These are phyloP conservation scores for Solanum hybrid DNA, from an alignment of 305 asterid species.

Conservation along the genomic window DNA sequence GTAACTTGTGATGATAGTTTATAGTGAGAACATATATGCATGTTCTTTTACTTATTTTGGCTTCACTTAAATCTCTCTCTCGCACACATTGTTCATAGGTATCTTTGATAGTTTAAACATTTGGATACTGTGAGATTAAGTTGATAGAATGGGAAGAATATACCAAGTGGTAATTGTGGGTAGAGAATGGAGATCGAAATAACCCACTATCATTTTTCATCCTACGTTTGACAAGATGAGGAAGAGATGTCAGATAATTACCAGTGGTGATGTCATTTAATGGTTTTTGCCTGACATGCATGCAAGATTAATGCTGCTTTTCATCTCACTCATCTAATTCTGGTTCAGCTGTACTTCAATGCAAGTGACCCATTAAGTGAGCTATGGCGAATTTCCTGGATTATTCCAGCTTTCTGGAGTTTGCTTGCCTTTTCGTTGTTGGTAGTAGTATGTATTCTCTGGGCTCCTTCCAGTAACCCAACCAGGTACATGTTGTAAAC, in stretches of 20 bases:
- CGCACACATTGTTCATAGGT: background rate
- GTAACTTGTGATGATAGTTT: background rate
- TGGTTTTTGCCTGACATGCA: background rate
- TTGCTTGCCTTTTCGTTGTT: slow-evolving; percentile 18
- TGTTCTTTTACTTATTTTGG: background rate
- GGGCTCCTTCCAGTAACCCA: slow-evolving; percentile 28
- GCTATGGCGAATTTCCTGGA: slow-evolving; percentile 27
- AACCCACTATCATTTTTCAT: background rate
- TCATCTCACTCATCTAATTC: background rate
- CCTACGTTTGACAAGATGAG: background rate
- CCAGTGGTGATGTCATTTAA: background rate
- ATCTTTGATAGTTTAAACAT: background rate
- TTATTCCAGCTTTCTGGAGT: slow-evolving; percentile 31
- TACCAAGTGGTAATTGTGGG: background rate
- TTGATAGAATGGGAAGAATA: background rate
- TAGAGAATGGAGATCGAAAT: background rate
- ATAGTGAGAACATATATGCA: background rate
- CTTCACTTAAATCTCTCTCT: background rate
- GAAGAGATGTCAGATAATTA: background rate
- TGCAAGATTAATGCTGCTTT: background rate
- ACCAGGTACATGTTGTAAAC: slow-evolving; percentile 12
- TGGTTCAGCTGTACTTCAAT: slow-evolving; percentile 27
- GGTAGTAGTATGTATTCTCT: slow-evolving; percentile 23
- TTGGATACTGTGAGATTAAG: background rate
- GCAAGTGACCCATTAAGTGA: slow-evolving; percentile 29